Conservation (phyloP, 2,329 filamentous ascomycete genomes). For the Ceratocystis harringtonii region DNA sequence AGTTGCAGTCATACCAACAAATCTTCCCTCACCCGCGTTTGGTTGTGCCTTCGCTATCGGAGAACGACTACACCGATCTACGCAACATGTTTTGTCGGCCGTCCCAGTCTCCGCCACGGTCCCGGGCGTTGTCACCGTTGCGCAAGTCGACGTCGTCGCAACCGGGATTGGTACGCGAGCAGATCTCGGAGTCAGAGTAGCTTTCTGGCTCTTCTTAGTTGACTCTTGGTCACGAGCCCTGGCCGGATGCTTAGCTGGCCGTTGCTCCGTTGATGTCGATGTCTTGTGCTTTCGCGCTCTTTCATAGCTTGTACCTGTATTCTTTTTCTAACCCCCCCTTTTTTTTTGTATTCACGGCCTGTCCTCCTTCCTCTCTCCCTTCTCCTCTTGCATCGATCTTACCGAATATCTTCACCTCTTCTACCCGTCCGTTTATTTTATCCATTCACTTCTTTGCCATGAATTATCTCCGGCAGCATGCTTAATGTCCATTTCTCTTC, state of each 20-base stretch:
- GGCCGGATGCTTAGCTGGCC: background rate
- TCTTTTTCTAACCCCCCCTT: too few relatives aligned
- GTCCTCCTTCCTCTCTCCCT: background rate
- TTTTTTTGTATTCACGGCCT: background rate
- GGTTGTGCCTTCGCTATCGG: constrained; percentile 12
- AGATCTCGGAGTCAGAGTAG: background rate
- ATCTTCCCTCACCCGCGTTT: constrained; percentile 1
- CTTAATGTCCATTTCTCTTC: background rate
- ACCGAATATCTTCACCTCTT: background rate
- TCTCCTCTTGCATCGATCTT: too few relatives aligned
- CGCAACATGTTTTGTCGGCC: constrained; percentile 16
- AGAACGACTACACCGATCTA: constrained; percentile 14
- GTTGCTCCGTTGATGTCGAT: too few relatives aligned
- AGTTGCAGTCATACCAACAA: background rate
- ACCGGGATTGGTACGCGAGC: background rate
- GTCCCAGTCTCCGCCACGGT: constrained; percentile 9
- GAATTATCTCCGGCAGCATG: background rate
- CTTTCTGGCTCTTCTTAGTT: background rate
- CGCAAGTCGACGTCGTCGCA: background rate
- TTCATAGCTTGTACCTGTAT: too few relatives aligned
- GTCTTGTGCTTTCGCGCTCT: too few relatives aligned
- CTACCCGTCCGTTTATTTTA: background rate
- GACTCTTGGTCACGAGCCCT: background rate
- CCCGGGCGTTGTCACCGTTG: background rate
- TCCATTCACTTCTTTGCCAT: background rate